Conservation (phyloP, 2,329 filamentous ascomycete genomes). For the Aspergillus uvarum region DNA sequence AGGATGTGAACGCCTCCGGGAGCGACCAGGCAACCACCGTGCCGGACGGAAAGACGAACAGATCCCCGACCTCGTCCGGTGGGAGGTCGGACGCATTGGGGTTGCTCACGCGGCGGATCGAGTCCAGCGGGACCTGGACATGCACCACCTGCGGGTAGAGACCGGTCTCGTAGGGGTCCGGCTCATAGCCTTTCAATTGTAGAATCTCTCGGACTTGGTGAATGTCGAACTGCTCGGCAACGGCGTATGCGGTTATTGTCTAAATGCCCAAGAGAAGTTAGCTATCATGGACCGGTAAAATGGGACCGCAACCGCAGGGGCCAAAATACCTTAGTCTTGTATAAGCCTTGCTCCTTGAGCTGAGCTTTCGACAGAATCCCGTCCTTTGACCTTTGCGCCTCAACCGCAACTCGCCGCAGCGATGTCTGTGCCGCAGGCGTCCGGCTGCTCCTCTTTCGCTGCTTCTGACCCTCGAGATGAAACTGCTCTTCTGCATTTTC, state of each 20-base stretch:
- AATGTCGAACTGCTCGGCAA: conserved; percentile 66
- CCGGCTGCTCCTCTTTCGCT: conserved; percentile 52
- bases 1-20: conserved; percentile 69
- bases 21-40: conserved; percentile 92
- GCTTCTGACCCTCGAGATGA: conserved; percentile 28
- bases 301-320: conserved; percentile 1
- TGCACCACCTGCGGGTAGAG: conserved; percentile 67
- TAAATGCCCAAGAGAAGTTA: conserved; percentile 22
- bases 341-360: conserved; percentile 35
- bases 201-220: conserved; percentile 58
- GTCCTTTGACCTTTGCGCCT: conserved; percentile 67
- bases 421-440: conserved; percentile 66
- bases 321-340: conserved; percentile 37
- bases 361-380: conserved; percentile 51
- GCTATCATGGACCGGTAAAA: neutral
- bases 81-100: conserved; percentile 39
- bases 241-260: conserved; percentile 64
- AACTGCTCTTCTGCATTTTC: conserved; percentile 16
- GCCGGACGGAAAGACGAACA: conserved; percentile 94
- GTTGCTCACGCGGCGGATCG: conserved; percentile 45
- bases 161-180: conserved; percentile 63
- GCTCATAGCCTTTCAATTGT: conserved; percentile 57
- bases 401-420: conserved; percentile 78
- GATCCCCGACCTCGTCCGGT: conserved; percentile 65
- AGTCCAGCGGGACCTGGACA: conserved; percentile 51